Evolutionary conservation across 495 filamentous ascomycete species (phyloP).

Genomic region (Pyronema domesticum): DNA sequence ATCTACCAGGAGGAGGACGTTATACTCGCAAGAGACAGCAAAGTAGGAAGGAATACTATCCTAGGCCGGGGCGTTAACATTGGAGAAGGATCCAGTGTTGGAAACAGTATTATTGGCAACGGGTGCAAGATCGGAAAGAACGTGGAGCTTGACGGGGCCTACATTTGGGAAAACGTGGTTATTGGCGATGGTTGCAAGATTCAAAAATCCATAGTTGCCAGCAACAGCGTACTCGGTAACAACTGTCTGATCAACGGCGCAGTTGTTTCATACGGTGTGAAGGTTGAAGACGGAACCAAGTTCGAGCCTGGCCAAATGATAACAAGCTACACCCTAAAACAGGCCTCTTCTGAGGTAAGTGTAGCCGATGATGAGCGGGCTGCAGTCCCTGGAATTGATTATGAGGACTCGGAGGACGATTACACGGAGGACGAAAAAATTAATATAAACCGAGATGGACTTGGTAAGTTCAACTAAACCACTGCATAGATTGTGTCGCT

Average conservation of each 20-base stretch:
- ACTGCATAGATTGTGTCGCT: background rate
- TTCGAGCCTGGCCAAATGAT: slow-evolving; percentile 37
- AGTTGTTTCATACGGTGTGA: slow-evolving; percentile 63
- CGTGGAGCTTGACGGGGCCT: slow-evolving; percentile 59
- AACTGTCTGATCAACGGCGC: slow-evolving; percentile 50
- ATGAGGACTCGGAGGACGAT: slow-evolving; percentile 31
- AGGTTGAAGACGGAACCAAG: slow-evolving; percentile 40
- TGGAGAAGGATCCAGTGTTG: slow-evolving; percentile 49
- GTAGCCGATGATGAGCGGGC: slow-evolving; percentile 38
- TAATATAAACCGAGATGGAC: slow-evolving; percentile 34
- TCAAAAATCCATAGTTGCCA: slow-evolving; percentile 56
- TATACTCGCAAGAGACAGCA: slow-evolving; percentile 50
- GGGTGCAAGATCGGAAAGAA: slow-evolving; percentile 72
- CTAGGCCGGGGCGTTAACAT: slow-evolving; percentile 62
- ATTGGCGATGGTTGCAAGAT: slow-evolving; percentile 59
- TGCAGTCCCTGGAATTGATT: slow-evolving; percentile 35
- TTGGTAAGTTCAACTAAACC: slow-evolving; percentile 28
- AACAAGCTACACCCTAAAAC: slow-evolving; percentile 34
- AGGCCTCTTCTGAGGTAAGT: slow-evolving; percentile 22
- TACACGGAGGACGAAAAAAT: slow-evolving; percentile 33
- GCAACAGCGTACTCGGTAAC: slow-evolving; percentile 49
- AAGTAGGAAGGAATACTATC: slow-evolving; percentile 39
- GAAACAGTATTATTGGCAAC: slow-evolving; percentile 60
- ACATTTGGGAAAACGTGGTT: slow-evolving; percentile 73
- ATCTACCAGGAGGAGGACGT: slow-evolving; percentile 57